These are phyloP conservation scores for Ampelomyces quisqualis DNA, from an alignment of 2,329 filamentous ascomycete genomes.

Conservation along the genomic window DNA sequence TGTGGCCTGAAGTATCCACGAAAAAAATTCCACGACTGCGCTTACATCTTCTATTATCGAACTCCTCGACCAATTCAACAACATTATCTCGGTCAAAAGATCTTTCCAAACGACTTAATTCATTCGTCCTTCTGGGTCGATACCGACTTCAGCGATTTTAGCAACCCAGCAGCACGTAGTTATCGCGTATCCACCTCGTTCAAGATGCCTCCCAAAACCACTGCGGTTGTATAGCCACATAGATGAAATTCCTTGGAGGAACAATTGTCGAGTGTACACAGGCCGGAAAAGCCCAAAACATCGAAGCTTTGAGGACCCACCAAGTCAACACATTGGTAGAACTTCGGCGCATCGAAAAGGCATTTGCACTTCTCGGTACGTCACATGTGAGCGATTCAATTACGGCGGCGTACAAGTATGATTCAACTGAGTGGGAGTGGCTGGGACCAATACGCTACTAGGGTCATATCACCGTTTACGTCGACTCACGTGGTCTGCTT, in stretches of 20 bases:
- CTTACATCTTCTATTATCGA: slow-evolving; percentile 4
- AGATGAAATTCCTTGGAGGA: too few species aligned
- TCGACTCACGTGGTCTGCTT: slow-evolving; percentile 68
- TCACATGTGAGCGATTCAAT: slow-evolving; percentile 65
- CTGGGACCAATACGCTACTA: slow-evolving; percentile 11
- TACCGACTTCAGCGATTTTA: slow-evolving; percentile 25
- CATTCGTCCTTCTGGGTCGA: slow-evolving; percentile 22
- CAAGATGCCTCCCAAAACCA: slow-evolving; percentile 34
- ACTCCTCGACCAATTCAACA: background rate
- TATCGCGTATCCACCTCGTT: slow-evolving; percentile 26
- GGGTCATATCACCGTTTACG: slow-evolving; percentile 68
- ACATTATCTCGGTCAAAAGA: too few species aligned
- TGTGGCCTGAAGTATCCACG: slow-evolving; percentile 11
- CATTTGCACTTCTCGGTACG: slow-evolving; percentile 59
- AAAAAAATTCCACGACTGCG: too few species aligned
- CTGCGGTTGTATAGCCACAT: too few species aligned
- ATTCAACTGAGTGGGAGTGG: background rate
- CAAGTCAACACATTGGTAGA: slow-evolving; percentile 73
- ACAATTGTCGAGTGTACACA: too few species aligned
- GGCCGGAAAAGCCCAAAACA: slow-evolving; percentile 56
- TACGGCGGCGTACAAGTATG: slow-evolving; percentile 61
- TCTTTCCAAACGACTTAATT: slow-evolving; percentile 4
- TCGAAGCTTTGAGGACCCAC: slow-evolving; percentile 64
- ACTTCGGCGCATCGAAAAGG: slow-evolving; percentile 68
- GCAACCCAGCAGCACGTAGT: slow-evolving; percentile 26